phyloP scores from a whole-genome alignment of 805 yeast genomes.

The Saccharomycopsis sp. region DNA sequence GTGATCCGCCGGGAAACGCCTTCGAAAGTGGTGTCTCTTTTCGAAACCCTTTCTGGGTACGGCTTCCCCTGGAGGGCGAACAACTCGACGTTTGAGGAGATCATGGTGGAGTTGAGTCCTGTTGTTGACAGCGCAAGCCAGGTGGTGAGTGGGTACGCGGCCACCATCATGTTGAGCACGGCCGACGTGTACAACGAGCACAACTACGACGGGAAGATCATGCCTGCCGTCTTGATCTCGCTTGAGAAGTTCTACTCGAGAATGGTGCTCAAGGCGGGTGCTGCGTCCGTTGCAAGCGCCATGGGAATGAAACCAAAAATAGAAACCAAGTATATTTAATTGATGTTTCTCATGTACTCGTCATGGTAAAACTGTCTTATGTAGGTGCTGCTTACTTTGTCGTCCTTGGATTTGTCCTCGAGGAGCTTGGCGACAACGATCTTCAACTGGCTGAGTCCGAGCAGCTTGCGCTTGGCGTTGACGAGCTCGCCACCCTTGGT shows the following conservation, averaged over 20 bases:
- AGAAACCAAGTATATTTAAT: too few species aligned
- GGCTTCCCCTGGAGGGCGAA: slow-evolving; percentile 19
- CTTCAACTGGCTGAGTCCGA: slow-evolving; percentile 43
- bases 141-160: slow-evolving; percentile 14
- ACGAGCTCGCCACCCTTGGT: slow-evolving; percentile 63
- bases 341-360: slow-evolving; percentile 10
- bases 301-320: not conserved
- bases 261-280: slow-evolving; percentile 11
- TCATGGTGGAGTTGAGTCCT: slow-evolving; percentile 19
- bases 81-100: slow-evolving; percentile 9
- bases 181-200: slow-evolving; percentile 18
- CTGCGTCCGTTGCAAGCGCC: not conserved
- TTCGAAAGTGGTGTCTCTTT: slow-evolving; percentile 6
- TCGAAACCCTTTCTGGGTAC: slow-evolving; percentile 13
- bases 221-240: slow-evolving; percentile 14
- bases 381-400: slow-evolving; percentile 77
- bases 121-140: slow-evolving; percentile 15
- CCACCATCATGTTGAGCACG: slow-evolving; percentile 14
- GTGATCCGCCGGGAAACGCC: not conserved
- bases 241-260: slow-evolving; percentile 10
- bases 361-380: slow-evolving; percentile 36
- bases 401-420: slow-evolving; percentile 53
- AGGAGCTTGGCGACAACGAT: slow-evolving; percentile 53
- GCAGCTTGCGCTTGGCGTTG: slow-evolving; percentile 52
- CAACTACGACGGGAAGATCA: slow-evolving; percentile 20